phyloP scores from a whole-genome alignment of 495 filamentous ascomycete species.

The Rostrohypoxylon terebratum region DNA sequence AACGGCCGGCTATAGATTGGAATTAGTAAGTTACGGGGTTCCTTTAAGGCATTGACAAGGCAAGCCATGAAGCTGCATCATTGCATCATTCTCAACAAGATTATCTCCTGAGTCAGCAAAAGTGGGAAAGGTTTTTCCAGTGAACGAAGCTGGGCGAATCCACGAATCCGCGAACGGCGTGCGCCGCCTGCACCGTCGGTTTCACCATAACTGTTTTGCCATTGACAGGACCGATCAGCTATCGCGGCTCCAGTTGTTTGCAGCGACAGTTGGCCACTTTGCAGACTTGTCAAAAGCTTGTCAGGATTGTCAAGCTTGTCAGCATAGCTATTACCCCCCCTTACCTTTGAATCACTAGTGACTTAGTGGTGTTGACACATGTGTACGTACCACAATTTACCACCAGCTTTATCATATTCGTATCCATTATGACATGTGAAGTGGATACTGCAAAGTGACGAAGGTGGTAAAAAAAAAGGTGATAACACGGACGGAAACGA shows the following conservation, averaged over 20 bases:
- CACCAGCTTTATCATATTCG: neutral
- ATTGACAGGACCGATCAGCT: conserved; percentile 35
- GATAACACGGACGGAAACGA: neutral
- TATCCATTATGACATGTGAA: conserved; percentile 47
- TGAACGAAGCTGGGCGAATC: neutral
- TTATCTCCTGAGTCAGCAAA: conserved; percentile 29
- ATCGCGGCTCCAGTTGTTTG: conserved; percentile 43
- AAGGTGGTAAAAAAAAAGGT: conserved; percentile 9
- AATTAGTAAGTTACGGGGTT: conserved; percentile 15
- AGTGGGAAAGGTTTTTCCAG: conserved; percentile 24
- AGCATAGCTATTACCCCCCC: conserved; percentile 12
- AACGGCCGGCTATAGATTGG: conserved; percentile 9
- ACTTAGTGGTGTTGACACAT: conserved; percentile 9
- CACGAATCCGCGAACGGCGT: neutral
- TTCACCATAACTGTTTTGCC: conserved; percentile 23
- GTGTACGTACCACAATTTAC: neutral
- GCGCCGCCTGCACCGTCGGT: conserved; percentile 29
- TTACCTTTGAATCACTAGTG: conserved; percentile 1
- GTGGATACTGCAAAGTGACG: conserved; percentile 32
- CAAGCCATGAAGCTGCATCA: conserved; percentile 18
- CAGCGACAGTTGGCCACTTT: conserved; percentile 39
- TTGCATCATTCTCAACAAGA: conserved; percentile 43
- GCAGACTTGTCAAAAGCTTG: conserved; percentile 10
- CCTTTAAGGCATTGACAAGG: conserved; percentile 3
- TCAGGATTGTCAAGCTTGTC: neutral